Evolutionary conservation across 352 stramenopile genomes (phyloP).

Genomic region (Phytophthora pluvialis): DNA sequence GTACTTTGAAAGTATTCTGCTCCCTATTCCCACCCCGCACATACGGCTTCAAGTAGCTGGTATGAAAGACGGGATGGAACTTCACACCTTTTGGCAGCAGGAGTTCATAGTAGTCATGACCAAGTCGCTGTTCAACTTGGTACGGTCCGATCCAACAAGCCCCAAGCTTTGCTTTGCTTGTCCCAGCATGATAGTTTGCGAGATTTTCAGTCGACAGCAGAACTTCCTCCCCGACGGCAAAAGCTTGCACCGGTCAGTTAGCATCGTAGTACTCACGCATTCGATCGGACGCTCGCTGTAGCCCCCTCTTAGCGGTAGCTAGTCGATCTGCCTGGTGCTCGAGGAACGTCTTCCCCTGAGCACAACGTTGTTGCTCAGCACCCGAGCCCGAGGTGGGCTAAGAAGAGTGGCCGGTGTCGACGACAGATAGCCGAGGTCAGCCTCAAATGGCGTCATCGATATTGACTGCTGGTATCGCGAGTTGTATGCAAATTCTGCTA

Average conservation of each 20-base stretch:
- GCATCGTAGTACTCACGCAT: constrained; percentile 16
- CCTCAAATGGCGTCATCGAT: constrained; percentile 22
- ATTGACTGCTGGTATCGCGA: constrained; percentile 14
- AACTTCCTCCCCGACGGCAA: constrained; percentile 12
- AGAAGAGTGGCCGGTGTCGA: background rate
- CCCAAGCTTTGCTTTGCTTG: constrained; percentile 24
- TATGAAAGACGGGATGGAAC: constrained; percentile 27
- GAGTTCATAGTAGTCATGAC: constrained; percentile 22
- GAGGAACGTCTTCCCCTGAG: constrained; percentile 5
- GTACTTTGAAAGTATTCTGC: no score
- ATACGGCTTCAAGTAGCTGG: background rate
- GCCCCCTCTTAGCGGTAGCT: background rate
- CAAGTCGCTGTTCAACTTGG: background rate
- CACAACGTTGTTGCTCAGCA: background rate
- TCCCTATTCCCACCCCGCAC: no score
- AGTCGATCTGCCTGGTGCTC: constrained; percentile 7
- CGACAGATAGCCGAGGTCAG: constrained; percentile 19
- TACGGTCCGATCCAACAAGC: constrained; percentile 27
- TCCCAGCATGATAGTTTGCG: constrained; percentile 11
- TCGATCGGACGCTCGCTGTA: background rate
- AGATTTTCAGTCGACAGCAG: constrained; percentile 24
- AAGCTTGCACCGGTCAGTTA: constrained; percentile 9
- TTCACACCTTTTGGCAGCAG: constrained; percentile 7
- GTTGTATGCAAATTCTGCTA: constrained; percentile 25
- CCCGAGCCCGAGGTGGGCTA: background rate